These are phyloP conservation scores for Amanita pseudoporphyria DNA, from an alignment of 768 basidiomycete species.

Conservation along the genomic window DNA sequence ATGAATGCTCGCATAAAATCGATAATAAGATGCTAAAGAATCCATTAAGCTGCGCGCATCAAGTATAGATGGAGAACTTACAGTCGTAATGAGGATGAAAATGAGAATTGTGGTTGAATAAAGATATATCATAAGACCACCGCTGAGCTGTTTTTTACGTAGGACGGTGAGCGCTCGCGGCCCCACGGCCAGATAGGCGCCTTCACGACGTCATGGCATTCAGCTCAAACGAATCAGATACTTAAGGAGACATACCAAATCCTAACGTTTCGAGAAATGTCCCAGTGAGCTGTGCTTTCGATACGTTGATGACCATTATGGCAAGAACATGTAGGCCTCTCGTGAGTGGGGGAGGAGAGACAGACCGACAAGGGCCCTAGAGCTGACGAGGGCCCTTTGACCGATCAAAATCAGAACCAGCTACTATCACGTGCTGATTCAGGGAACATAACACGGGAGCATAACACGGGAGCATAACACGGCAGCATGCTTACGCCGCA, in stretches of 20 bases:
- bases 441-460: no score
- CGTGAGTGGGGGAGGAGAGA: no score
- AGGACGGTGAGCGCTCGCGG: neutral
- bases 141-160: neutral
- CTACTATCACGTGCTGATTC: no score
- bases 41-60: neutral
- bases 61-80: neutral
- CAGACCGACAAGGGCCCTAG: no score
- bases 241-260: neutral
- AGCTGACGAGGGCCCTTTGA: no score
- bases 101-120: neutral
- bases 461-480: no score
- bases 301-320: neutral
- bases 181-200: neutral
- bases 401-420: no score
- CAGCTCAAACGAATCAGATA: neutral
- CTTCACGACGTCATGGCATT: neutral
- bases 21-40: neutral
- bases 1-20: neutral
- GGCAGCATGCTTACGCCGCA: no score
- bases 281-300: conserved; percentile 1
- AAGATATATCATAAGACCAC: neutral
- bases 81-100: conserved; percentile 1
- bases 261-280: no score
- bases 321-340: no score